Evolutionary conservation across 2,329 filamentous ascomycete genomes (phyloP).

Genomic region (Ploettnerulaceae sp.): DNA sequence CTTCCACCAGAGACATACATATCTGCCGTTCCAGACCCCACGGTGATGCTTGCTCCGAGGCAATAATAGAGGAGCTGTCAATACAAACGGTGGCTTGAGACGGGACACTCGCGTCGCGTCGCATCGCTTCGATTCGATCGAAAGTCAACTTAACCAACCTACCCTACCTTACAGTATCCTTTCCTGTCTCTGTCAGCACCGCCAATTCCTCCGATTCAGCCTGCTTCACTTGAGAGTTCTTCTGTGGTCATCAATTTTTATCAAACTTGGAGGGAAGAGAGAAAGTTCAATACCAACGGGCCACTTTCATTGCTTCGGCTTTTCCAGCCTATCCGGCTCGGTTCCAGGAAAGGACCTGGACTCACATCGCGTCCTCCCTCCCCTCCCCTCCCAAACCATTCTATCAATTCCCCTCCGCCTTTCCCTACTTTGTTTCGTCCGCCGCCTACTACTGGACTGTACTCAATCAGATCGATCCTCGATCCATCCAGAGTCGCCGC

Average conservation of each 20-base stretch:
- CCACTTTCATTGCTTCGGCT: slow-evolving; percentile 15
- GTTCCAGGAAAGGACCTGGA: too few species aligned
- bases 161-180: not conserved
- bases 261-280: not conserved
- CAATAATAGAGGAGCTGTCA: too few species aligned
- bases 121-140: not conserved
- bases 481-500: not conserved
- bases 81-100: slow-evolving; percentile 4
- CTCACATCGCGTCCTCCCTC: too few species aligned
- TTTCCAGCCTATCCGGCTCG: slow-evolving; percentile 16
- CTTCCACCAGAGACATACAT: not conserved
- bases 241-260: slow-evolving; percentile 1
- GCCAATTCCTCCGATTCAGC: slow-evolving; percentile 2
- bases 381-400: too few species aligned
- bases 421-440: slow-evolving; percentile 1
- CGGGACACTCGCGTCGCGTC: not conserved
- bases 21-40: not conserved
- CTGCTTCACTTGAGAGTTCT: slow-evolving; percentile 3
- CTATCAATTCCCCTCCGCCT: too few species aligned
- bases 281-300: not conserved
- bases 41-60: slow-evolving; percentile 3
- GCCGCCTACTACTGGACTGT: not conserved
- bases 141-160: not conserved
- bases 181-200: slow-evolving; percentile 5
- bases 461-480: not conserved